Base-by-base conservation (phyloP, 2,329 filamentous ascomycete species). In the Lachnellula hyalina region DNA sequence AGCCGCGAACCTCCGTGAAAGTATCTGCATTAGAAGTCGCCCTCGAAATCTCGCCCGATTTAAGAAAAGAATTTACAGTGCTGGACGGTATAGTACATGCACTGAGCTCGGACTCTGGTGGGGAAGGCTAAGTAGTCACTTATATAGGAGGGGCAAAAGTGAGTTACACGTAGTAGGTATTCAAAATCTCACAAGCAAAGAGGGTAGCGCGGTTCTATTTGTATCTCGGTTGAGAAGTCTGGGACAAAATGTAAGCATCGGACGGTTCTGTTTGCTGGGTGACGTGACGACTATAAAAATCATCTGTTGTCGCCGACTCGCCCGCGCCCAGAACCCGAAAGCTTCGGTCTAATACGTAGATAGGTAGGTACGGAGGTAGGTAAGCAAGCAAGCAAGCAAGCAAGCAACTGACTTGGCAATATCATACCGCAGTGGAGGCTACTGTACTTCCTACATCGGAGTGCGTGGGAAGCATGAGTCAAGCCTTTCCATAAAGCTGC, bases 21-120 rank as follows among this genome's bases (percentile, higher is more conserved):
- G 23, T 19, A 23, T n/a, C 54, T 52, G 55, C 62, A 64, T 64
- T 42, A 42, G 49, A 55, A 44, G 35, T 49, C 14, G 19, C 42
- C 38, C 17, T 50, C 19, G 32, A 35, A 47, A 38, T 25, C 5
- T 28, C 14, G 36, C 21, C 15, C 23, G 44, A 32, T 15, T 14
- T 32, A 14, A 12, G 25, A 47, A 47, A n/a, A n/a, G 21, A n/a
- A 17, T 17, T 12, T 12, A 47, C 28, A 12, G 9, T 11, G 9
- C 28, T 32, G 12, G 11, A 32, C 28, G 9, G 8, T 32, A 32
- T 32, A 32, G 28, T 32, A 17, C 14, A 34, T 2, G 17, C 14
- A 32, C 14, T 14, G 25, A 47, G 21, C 21, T 41, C 19, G 45
- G 51, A 15, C 23, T 12, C 34, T 32, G 48, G 11, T 11, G 40